Percentiles rank a stretch among this genome's conserved stretches.
These are phyloP conservation scores for Ilyonectria robusta DNA, from an alignment of 2,329 filamentous ascomycete species.

Conservation along the genomic window DNA sequence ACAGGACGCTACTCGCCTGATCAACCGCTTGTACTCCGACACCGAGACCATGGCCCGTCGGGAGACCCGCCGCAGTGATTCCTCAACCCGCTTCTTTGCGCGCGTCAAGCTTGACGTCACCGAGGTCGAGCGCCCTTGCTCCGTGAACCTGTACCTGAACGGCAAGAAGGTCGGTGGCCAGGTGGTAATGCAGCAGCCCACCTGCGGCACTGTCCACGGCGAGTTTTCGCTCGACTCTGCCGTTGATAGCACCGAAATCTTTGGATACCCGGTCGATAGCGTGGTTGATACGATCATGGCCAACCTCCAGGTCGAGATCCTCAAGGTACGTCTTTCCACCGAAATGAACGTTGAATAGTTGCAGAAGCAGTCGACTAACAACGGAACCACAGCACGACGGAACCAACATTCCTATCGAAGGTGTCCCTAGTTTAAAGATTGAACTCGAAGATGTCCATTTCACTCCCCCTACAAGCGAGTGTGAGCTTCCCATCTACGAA, in stretches of 20 bases:
- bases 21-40: conserved; percentile 53
- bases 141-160: conserved; percentile 53
- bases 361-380: neutral
- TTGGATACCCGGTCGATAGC: conserved; percentile 36
- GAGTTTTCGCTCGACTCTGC: conserved; percentile 68
- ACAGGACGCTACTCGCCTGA: conserved; percentile 48
- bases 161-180: conserved; percentile 52
- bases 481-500: conserved; percentile 49
- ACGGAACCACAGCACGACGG: conserved; percentile 50
- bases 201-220: conserved; percentile 50
- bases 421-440: conserved; percentile 54
- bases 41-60: conserved; percentile 17
- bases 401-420: conserved; percentile 42
- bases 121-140: conserved; percentile 54
- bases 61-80: conserved; percentile 27
- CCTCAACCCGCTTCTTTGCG: conserved; percentile 54
- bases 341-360: neutral
- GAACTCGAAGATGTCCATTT: conserved; percentile 53
- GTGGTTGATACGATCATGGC: conserved; percentile 45
- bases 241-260: conserved; percentile 73
- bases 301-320: conserved; percentile 52
- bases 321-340: conserved; percentile 46
- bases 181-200: conserved; percentile 55
- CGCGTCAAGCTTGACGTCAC: conserved; percentile 52
- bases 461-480: conserved; percentile 42